Conservation (phyloP, 352 stramenopile genomes). For the Phytophthora quininea region DNA sequence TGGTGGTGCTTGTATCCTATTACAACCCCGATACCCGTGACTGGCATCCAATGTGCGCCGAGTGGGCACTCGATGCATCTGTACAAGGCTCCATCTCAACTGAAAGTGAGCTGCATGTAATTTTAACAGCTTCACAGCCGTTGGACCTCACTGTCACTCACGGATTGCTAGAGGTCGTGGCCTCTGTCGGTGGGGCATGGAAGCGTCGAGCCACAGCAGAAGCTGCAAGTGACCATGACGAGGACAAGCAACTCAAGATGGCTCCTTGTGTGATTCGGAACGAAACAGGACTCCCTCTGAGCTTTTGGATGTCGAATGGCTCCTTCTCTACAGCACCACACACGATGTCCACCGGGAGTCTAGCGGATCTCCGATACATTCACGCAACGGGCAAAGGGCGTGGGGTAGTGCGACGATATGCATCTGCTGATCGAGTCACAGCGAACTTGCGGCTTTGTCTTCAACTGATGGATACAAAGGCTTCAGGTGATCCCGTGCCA, state of each 20-base stretch:
- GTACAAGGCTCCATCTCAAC: constrained; percentile 53
- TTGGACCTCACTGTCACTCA: constrained; percentile 82
- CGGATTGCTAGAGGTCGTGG: constrained; percentile 74
- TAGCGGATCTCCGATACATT: constrained; percentile 72
- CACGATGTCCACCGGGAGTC: constrained; percentile 45
- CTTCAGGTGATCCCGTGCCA: constrained; percentile 3
- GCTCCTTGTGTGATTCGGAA: constrained; percentile 83
- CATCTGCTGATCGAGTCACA: constrained; percentile 57
- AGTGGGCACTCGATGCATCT: constrained; percentile 76
- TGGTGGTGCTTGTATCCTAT: constrained; percentile 74
- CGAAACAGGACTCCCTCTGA: constrained; percentile 70
- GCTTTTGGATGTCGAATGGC: constrained; percentile 73
- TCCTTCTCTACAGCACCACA: constrained; percentile 41
- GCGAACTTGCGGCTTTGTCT: constrained; percentile 67
- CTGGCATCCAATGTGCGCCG: constrained; percentile 83
- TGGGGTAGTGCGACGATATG: constrained; percentile 76
- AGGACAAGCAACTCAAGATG: constrained; percentile 47
- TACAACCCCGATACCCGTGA: constrained; percentile 84
- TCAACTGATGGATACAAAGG: constrained; percentile 54
- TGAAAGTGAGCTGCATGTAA: constrained; percentile 75
- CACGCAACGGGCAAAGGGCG: constrained; percentile 62
- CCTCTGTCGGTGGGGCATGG: constrained; percentile 79
- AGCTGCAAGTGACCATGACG: constrained; percentile 14
- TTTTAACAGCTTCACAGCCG: constrained; percentile 71
- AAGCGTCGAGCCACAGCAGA: constrained; percentile 41